Evolutionary conservation across 2,329 filamentous ascomycete species (phyloP).

Genomic region (Phaeosphaeria sp.): DNA sequence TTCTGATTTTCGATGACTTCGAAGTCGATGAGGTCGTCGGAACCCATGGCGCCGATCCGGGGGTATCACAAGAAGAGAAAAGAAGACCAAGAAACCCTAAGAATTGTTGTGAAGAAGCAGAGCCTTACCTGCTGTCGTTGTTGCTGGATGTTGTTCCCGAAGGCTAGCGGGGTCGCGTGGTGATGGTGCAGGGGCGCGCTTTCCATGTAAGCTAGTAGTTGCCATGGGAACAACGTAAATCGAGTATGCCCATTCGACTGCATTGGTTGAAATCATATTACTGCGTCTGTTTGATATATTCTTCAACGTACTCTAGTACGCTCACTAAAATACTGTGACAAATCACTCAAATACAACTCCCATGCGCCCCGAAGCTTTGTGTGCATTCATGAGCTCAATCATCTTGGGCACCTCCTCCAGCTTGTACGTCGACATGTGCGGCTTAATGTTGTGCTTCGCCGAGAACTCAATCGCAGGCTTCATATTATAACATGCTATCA

Average conservation of each 20-base stretch:
- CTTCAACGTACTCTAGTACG: neutral
- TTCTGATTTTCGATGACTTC: constrained; percentile 96
- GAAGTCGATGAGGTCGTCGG: constrained; percentile 67
- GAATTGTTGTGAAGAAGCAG: constrained; percentile 10
- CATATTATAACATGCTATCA: constrained; percentile 49
- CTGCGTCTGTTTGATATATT: too few species aligned
- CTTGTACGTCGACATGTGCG: constrained; percentile 36
- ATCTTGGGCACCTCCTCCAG: constrained; percentile 45
- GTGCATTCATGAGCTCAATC: constrained; percentile 43
- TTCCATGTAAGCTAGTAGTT: constrained; percentile 24
- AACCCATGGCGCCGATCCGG: constrained; percentile 48
- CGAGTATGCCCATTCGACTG: neutral
- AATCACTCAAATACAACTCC: constrained; percentile 36
- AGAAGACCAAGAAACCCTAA: constrained; percentile 14
- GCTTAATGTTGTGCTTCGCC: constrained; percentile 42
- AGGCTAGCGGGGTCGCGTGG: constrained; percentile 25
- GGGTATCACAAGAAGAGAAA: constrained; percentile 33
- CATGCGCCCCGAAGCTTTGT: constrained; percentile 40
- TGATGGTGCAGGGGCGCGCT: constrained; percentile 19
- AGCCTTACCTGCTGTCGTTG: constrained; percentile 26
- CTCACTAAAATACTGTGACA: neutral
- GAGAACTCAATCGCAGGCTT: constrained; percentile 41
- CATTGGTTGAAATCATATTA: neutral
- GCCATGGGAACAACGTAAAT: constrained; percentile 8
- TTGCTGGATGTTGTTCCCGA: constrained; percentile 22